Evolutionary conservation across 2,329 filamentous ascomycete species (phyloP).

Genomic region (Clarireedia hainanense): DNA sequence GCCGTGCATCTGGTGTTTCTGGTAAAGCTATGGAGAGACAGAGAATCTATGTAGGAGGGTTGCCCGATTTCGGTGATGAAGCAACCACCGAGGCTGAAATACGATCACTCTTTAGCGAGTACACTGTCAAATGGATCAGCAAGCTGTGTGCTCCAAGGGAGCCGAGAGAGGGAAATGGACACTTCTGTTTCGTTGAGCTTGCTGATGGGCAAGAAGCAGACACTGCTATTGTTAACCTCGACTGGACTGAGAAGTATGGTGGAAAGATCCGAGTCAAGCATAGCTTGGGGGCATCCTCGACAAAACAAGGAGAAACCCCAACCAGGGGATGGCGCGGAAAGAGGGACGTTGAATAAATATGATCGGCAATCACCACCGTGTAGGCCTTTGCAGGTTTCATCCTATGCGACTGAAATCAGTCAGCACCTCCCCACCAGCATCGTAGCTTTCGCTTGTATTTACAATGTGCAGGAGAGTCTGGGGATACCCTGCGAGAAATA

Average conservation of each 20-base stretch:
- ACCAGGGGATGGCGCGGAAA: conserved; percentile 8
- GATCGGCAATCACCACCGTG: no score
- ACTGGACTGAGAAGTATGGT: conserved; percentile 20
- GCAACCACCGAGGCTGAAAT: conserved; percentile 39
- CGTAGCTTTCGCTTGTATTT: no score
- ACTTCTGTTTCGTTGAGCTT: conserved; percentile 60
- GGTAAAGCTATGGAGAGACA: conserved; percentile 28
- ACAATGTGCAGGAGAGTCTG: no score
- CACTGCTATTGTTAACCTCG: conserved; percentile 40
- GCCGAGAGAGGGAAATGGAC: conserved; percentile 43
- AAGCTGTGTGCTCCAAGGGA: conserved; percentile 46
- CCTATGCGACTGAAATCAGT: no score
- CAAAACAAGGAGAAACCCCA: conserved; percentile 4
- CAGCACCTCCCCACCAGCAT: no score
- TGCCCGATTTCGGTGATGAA: conserved; percentile 42
- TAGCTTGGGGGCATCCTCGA: conserved; percentile 3
- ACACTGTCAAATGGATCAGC: conserved; percentile 33
- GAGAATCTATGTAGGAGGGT: conserved; percentile 42
- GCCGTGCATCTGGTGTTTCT: conserved; percentile 11
- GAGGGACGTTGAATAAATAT: neutral
- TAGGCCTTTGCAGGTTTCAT: no score
- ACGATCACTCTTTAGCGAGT: conserved; percentile 38
- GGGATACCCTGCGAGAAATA: no score
- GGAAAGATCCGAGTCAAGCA: conserved; percentile 20
- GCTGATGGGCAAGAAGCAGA: conserved; percentile 45